Conservation (phyloP, 2,329 filamentous ascomycete genomes). For the Cladosporium colombiae region DNA sequence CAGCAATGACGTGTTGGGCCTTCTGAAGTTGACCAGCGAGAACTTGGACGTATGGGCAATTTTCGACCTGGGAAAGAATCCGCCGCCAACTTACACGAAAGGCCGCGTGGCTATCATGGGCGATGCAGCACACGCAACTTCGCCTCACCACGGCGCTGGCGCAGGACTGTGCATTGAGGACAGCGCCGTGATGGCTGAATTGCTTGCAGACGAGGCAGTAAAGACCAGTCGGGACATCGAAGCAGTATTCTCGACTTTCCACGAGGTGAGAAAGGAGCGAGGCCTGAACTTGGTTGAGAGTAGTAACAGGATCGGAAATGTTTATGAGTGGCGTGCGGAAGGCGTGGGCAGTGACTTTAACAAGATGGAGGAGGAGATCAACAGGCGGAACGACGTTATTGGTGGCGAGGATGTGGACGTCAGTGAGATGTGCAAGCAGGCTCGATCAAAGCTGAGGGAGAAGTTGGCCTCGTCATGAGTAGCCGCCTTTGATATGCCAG, state of each 20-base stretch:
- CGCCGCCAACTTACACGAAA: constrained; percentile 41
- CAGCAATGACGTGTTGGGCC: constrained; percentile 40
- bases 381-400: constrained; percentile 26
- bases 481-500: neutral
- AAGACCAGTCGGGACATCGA: constrained; percentile 26
- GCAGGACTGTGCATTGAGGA: constrained; percentile 37
- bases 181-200: constrained; percentile 31
- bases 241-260: constrained; percentile 45
- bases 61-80: constrained; percentile 24
- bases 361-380: constrained; percentile 30
- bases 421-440: constrained; percentile 25
- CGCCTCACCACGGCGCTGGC: constrained; percentile 44
- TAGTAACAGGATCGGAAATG: constrained; percentile 42
- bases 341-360: constrained; percentile 26
- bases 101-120: constrained; percentile 50
- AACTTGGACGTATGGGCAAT: constrained; percentile 27
- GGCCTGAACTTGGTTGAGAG: constrained; percentile 49
- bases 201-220: constrained; percentile 29
- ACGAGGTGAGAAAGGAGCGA: constrained; percentile 41
- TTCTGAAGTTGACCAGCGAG: constrained; percentile 41
- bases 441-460: constrained; percentile 22
- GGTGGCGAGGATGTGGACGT: constrained; percentile 28
- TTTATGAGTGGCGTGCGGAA: constrained; percentile 43
- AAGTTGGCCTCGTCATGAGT: constrained; percentile 15
- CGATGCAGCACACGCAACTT: constrained; percentile 58